A percentile compares a stretch with the other conserved stretches of the same genome.
phyloP scores from a whole-genome alignment of 2,329 filamentous ascomycete species.

The Pseudofabraea citricarpa region DNA sequence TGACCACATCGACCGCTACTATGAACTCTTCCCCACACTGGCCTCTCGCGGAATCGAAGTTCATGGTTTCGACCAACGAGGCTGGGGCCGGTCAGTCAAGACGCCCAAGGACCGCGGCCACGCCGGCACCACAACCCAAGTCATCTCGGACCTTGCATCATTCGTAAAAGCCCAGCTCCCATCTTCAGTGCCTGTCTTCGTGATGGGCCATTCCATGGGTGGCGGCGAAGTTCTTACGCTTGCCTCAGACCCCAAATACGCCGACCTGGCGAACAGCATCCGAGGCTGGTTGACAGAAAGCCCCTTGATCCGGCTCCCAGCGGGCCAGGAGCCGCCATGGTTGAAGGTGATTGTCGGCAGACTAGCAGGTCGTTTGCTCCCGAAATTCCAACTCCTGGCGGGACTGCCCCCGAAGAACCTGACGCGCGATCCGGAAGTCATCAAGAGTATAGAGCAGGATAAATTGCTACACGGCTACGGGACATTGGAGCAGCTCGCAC shows the following conservation, averaged over 20 bases:
- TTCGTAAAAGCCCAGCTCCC: slow-evolving; percentile 62
- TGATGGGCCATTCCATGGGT: slow-evolving; percentile 90
- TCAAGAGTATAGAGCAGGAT: slow-evolving; percentile 59
- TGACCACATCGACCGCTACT: slow-evolving; percentile 77
- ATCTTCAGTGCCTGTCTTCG: slow-evolving; percentile 60
- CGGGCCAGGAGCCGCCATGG: slow-evolving; percentile 56
- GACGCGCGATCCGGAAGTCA: slow-evolving; percentile 61
- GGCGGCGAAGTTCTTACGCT: slow-evolving; percentile 70
- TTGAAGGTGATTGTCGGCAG: slow-evolving; percentile 63
- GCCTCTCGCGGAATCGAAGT: slow-evolving; percentile 69
- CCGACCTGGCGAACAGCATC: slow-evolving; percentile 53
- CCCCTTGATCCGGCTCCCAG: slow-evolving; percentile 74
- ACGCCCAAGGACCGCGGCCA: slow-evolving; percentile 59
- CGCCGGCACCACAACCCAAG: slow-evolving; percentile 67
- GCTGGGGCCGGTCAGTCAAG: slow-evolving; percentile 75
- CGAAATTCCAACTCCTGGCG: slow-evolving; percentile 61
- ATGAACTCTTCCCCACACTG: slow-evolving; percentile 66
- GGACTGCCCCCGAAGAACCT: slow-evolving; percentile 60
- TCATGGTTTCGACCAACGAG: slow-evolving; percentile 77
- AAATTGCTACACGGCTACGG: slow-evolving; percentile 75
- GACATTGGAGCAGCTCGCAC: slow-evolving; percentile 75
- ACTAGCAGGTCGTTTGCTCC: slow-evolving; percentile 63
- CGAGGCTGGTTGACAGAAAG: slow-evolving; percentile 71
- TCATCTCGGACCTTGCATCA: slow-evolving; percentile 73
- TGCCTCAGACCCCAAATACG: slow-evolving; percentile 44